Conservation (phyloP, 2,329 filamentous ascomycete genomes). For the Ascochyta pisi region DNA sequence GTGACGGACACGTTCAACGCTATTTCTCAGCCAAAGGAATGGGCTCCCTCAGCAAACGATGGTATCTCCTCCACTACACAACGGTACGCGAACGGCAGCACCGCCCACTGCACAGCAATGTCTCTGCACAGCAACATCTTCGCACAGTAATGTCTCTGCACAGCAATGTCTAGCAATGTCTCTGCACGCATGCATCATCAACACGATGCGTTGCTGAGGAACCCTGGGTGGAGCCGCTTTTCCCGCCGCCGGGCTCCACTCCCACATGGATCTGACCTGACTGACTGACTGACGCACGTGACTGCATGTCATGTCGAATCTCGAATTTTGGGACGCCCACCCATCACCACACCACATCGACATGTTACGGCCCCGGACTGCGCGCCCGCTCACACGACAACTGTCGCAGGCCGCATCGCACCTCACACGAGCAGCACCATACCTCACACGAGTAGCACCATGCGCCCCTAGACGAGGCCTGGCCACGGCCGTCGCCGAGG, state of each 20-base stretch:
- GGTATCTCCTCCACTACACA: too few species aligned
- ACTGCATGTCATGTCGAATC: conserved; percentile 23
- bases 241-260: background rate
- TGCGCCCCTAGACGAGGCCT: conserved; percentile 7
- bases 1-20: too few species aligned
- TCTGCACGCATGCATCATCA: too few species aligned
- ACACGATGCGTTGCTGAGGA: background rate
- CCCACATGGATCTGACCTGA: too few species aligned
- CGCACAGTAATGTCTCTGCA: too few species aligned
- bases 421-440: conserved; percentile 2
- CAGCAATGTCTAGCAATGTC: too few species aligned
- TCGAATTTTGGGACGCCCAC: conserved; percentile 18
- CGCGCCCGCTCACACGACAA: conserved; percentile 39
- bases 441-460: background rate
- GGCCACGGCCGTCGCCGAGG: conserved; percentile 9
- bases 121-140: too few species aligned
- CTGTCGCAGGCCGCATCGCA: conserved; percentile 31
- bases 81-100: too few species aligned
- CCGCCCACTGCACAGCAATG: too few species aligned
- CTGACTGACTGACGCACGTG: conserved; percentile 11
- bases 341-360: conserved; percentile 9
- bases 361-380: conserved; percentile 43
- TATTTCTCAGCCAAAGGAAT: too few species aligned
- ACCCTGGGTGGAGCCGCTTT: conserved; percentile 3
- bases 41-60: too few species aligned